Evolutionary conservation across 106 monocot species (phyloP), one percentile per base, ranked within the genome.

Genomic region (Acanthochlamys bracteata): DNA sequence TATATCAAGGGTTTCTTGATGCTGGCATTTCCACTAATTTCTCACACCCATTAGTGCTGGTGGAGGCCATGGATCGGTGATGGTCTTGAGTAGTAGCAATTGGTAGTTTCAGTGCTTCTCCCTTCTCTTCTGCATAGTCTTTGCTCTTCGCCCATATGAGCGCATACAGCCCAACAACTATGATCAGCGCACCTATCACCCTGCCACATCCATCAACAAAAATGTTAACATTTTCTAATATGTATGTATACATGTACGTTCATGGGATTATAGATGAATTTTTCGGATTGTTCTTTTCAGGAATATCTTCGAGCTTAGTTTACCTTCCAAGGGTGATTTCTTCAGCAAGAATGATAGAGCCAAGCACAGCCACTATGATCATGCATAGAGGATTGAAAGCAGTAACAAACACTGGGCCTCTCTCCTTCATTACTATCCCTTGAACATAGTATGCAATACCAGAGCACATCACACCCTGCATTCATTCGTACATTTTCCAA

Each of bases 391-490:
- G 93, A 33, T 83, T 82, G 78, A 93, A 93, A 0, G 88, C 85
- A 10, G 93, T 85, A n/a, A 89, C 89, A 60, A 89, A 93, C 4
- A 93, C 88, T 0, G 93, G 89, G 1, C 93, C 89, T 62, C 80
- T 88, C 71, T 85, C 89, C 62, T 80, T 82, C 80, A 80, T 83
- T 57, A 93, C 85, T 10, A 76, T 59, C 14, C 85, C 93, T 77
- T 93, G 93, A 19, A 93, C 59, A 52, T 78, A 93, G 43, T 82
- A 88, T 46, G 85, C 71, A 2, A 89, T 60, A 3, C 89, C 93
- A 40, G 93, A 80, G 73, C 88, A 85, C 56, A 93, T 73, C 23
- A 93, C 57, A 7, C 86, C 93, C 93, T 93, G 55, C 59, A 78
- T 15, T 1, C 1, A 33, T 33, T 33, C 33, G 6, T 6, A 33